Percentiles rank a stretch among this genome's conserved stretches.
phyloP scores from a whole-genome alignment of 2,329 filamentous ascomycete species.

The Dissoconium aciculare region DNA sequence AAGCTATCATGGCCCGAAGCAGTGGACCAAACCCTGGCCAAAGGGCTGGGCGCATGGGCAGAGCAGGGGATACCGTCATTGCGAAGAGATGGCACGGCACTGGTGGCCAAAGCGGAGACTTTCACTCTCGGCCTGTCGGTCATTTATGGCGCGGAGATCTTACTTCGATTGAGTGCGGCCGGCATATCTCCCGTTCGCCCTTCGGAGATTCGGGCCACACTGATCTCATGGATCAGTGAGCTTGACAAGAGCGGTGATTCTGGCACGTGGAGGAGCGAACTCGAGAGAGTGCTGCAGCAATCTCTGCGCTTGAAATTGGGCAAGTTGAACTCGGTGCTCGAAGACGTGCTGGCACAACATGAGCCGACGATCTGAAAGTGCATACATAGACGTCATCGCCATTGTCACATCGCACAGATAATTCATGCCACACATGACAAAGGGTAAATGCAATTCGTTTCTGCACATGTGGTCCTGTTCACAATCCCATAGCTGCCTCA shows the following conservation, averaged over 20 bases:
- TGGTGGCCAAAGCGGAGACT: constrained; percentile 46
- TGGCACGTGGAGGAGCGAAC: constrained; percentile 25
- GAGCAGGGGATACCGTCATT: constrained; percentile 35
- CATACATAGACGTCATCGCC: no score
- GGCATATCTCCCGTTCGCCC: constrained; percentile 12
- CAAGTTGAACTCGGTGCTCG: not conserved
- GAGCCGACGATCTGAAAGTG: not conserved
- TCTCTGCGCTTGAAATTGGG: constrained; percentile 10
- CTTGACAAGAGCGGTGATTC: constrained; percentile 18
- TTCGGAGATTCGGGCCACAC: constrained; percentile 14
- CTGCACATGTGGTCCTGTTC: no score
- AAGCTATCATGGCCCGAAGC: constrained; percentile 19
- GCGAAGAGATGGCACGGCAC: constrained; percentile 4
- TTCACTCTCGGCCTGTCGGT: constrained; percentile 45
- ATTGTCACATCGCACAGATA: no score
- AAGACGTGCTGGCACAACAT: not conserved
- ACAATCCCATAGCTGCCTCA: no score
- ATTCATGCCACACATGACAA: no score
- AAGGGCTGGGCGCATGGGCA: constrained; percentile 33
- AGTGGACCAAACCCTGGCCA: not conserved
- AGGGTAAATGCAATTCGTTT: no score
- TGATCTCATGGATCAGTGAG: constrained; percentile 18
- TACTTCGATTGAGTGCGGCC: constrained; percentile 18
- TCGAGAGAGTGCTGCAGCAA: constrained; percentile 21
- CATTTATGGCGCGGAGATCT: constrained; percentile 28